phyloP scores from a whole-genome alignment of 2,329 filamentous ascomycete species.

The Trichoderma gracile region DNA sequence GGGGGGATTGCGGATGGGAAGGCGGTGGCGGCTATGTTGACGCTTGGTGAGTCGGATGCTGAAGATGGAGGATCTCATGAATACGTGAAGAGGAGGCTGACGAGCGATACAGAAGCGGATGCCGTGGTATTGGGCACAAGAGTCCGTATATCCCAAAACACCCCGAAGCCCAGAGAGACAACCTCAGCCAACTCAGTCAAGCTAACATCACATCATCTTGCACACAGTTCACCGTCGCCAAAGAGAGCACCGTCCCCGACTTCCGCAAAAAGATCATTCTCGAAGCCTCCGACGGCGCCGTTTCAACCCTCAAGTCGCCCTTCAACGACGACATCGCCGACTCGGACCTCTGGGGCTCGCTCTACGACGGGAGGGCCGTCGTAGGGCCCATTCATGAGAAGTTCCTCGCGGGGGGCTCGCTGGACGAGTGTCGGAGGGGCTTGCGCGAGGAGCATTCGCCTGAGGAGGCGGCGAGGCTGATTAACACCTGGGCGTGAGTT shows the following conservation, averaged over 20 bases:
- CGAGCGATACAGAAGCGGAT: constrained; percentile 41
- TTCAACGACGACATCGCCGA: constrained; percentile 46
- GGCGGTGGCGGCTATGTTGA: constrained; percentile 56
- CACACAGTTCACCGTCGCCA: constrained; percentile 45
- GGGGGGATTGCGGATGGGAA: constrained; percentile 61
- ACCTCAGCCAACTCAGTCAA: too few relatives aligned
- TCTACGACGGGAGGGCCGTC: constrained; percentile 49
- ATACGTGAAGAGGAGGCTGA: constrained; percentile 13
- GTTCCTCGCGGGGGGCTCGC: constrained; percentile 42
- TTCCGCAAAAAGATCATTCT: constrained; percentile 45
- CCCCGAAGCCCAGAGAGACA: neutral
- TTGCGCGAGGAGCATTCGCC: constrained; percentile 42
- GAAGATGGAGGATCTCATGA: neutral
- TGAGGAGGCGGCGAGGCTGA: constrained; percentile 38
- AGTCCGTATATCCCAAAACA: constrained; percentile 32
- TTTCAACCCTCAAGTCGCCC: constrained; percentile 49
- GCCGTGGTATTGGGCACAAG: constrained; percentile 48
- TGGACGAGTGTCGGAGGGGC: constrained; percentile 46
- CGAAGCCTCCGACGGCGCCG: constrained; percentile 46
- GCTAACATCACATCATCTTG: neutral
- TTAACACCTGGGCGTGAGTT: constrained; percentile 42
- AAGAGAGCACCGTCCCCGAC: constrained; percentile 47
- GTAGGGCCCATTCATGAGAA: constrained; percentile 44
- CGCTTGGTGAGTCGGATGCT: constrained; percentile 47
- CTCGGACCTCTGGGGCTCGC: constrained; percentile 44